Conservation (phyloP, 1,284 basidiomycete genomes). For the Cutaneotrichosporon dermatis region DNA sequence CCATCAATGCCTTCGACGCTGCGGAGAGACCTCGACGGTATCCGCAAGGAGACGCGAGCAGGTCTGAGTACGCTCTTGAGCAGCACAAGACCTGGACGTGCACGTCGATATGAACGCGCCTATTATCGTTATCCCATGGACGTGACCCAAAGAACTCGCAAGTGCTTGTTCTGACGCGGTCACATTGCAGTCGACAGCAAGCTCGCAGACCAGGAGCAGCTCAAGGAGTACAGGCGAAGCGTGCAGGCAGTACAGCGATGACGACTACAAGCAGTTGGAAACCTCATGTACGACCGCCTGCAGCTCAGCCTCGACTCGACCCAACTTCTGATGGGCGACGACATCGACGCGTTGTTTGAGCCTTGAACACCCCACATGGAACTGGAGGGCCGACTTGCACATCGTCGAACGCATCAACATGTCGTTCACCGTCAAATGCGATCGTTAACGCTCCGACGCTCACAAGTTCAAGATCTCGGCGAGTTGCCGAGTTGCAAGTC, state of each 20-base stretch:
- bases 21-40: slow-evolving; percentile 95
- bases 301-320: slow-evolving; percentile 80
- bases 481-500: slow-evolving; percentile 82
- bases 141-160: slow-evolving; percentile 73
- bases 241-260: slow-evolving; percentile 79
- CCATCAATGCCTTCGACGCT: slow-evolving; percentile 84
- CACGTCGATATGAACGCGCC: slow-evolving; percentile 96
- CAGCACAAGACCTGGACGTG: slow-evolving; percentile 74
- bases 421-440: slow-evolving; percentile 80
- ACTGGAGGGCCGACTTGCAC: slow-evolving; percentile 62
- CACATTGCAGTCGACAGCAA: slow-evolving; percentile 92
- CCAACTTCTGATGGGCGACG: slow-evolving; percentile 89
- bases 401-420: slow-evolving; percentile 91
- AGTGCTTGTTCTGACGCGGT: slow-evolving; percentile 91
- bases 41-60: slow-evolving; percentile 91
- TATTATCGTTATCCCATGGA: slow-evolving; percentile 96
- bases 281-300: slow-evolving; percentile 94
- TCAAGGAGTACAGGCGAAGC: slow-evolving; percentile 81
- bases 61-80: slow-evolving; percentile 81
- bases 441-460: slow-evolving; percentile 84
- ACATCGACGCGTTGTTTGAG: slow-evolving; percentile 76
- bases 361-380: slow-evolving; percentile 52
- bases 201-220: slow-evolving; percentile 75
- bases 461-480: slow-evolving; percentile 83
- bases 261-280: slow-evolving; percentile 86